Conservation (phyloP, 257 asterid species). For the Penstemon eatonii region DNA sequence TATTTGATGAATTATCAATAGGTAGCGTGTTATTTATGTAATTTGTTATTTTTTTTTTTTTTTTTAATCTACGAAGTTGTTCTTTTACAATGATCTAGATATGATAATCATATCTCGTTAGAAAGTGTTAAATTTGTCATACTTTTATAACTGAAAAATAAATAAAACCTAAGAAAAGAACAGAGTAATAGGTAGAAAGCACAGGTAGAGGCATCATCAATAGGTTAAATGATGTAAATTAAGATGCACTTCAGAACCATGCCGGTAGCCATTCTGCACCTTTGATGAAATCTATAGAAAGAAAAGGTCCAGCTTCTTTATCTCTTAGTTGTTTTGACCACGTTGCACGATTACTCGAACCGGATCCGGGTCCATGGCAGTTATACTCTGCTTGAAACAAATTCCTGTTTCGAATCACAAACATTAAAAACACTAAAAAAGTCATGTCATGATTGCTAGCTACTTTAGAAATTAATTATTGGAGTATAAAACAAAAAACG, state of each 20-base stretch:
- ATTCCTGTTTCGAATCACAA: constrained; percentile 39
- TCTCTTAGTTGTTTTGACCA: constrained; percentile 72
- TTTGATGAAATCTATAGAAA: constrained; percentile 55
- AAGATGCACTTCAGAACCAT: constrained; percentile 40
- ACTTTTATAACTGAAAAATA: neutral
- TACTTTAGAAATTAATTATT: neutral
- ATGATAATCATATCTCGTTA: neutral
- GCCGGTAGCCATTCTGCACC: constrained; percentile 81
- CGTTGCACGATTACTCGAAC: constrained; percentile 43
- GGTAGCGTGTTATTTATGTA: too few species aligned
- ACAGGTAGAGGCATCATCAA: constrained; percentile 12
- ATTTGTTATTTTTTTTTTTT: too few species aligned
- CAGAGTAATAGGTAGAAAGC: neutral
- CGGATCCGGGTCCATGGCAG: constrained; percentile 75
- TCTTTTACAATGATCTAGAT: neutral
- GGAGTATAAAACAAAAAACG: neutral
- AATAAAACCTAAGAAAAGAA: neutral
- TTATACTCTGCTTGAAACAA: constrained; percentile 66
- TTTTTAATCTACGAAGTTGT: too few species aligned
- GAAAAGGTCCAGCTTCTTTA: constrained; percentile 52
- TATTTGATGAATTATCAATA: too few species aligned
- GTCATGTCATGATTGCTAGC: neutral
- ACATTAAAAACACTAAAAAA: neutral
- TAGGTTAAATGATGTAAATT: too few species aligned
- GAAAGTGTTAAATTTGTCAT: neutral